A percentile compares a stretch with the other conserved stretches of the same genome.
phyloP scores from a whole-genome alignment of 192 early-diverging fungal genomes.

The Phycomyces nitens region DNA sequence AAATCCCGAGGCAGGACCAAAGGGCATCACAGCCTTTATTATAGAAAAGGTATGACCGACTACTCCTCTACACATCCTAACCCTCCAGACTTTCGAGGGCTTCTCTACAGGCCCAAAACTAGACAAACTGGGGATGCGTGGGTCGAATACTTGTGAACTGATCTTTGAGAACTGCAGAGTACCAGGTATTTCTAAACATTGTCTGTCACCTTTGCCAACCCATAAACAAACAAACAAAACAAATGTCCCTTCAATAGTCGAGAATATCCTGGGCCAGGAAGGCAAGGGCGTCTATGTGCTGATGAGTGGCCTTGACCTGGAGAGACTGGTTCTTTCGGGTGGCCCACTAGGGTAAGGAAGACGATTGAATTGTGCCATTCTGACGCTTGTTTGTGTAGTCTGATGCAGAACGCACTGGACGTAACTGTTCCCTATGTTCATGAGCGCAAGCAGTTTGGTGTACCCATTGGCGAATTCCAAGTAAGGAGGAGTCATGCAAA shows the following conservation, averaged over 20 bases:
- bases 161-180: slow-evolving; percentile 93
- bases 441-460: slow-evolving; percentile 82
- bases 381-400: no score
- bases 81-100: slow-evolving; percentile 67
- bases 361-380: no score
- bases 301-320: slow-evolving; percentile 92
- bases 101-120: slow-evolving; percentile 85
- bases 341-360: slow-evolving; percentile 77
- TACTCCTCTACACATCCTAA: no score
- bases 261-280: slow-evolving; percentile 83
- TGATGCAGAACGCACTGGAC: slow-evolving; percentile 90
- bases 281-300: slow-evolving; percentile 90
- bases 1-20: slow-evolving; percentile 68
- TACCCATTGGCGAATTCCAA: slow-evolving; percentile 84
- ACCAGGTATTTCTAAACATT: slow-evolving; percentile 47
- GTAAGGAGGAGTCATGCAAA: slow-evolving; percentile 11
- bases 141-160: slow-evolving; percentile 92
- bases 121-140: slow-evolving; percentile 96
- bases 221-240: neutral
- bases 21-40: slow-evolving; percentile 93
- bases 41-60: slow-evolving; percentile 85
- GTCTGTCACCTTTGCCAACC: neutral
- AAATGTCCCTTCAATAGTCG: slow-evolving; percentile 35
- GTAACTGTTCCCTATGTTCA: slow-evolving; percentile 82
- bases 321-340: slow-evolving; percentile 85